A percentile compares a stretch with the other conserved stretches of the same genome.
These are phyloP conservation scores for Rhododendron ovatum DNA, from an alignment of 148 eudicot species.

Conservation along the genomic window DNA sequence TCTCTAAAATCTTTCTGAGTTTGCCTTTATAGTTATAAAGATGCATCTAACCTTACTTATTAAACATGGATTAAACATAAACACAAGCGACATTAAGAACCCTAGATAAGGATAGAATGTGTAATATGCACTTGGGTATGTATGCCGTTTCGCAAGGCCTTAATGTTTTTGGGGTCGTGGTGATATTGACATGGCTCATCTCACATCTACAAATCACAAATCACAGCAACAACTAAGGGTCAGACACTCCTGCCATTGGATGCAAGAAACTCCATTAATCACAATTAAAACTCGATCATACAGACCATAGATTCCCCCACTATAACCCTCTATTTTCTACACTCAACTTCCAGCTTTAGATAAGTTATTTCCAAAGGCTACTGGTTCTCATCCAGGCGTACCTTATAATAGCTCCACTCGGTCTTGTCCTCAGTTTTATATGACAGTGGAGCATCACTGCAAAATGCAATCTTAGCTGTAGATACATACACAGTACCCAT, in stretches of 20 bases:
- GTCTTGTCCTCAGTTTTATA: conserved; percentile 18
- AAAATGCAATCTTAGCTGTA: conserved; percentile 42
- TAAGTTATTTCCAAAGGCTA: background rate
- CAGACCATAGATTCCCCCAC: background rate
- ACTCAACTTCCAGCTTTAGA: background rate
- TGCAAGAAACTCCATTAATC: background rate
- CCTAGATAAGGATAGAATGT: background rate
- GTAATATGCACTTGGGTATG: background rate
- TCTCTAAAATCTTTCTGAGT: background rate
- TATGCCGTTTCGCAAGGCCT: background rate
- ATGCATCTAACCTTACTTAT: background rate
- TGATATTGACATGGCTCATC: background rate
- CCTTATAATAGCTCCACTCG: conserved; percentile 30
- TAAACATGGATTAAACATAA: background rate
- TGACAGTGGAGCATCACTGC: conserved; percentile 45
- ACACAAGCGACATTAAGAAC: background rate
- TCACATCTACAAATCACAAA: background rate
- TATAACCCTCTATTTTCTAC: background rate
- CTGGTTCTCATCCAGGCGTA: background rate
- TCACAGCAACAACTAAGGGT: background rate
- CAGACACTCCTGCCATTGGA: background rate
- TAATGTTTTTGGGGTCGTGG: background rate
- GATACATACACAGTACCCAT: conserved; percentile 52
- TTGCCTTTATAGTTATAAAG: background rate
- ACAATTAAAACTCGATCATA: background rate